phyloP scores from a whole-genome alignment of 2,329 filamentous ascomycete species.

The Phaeosphaeriaceae sp. region DNA sequence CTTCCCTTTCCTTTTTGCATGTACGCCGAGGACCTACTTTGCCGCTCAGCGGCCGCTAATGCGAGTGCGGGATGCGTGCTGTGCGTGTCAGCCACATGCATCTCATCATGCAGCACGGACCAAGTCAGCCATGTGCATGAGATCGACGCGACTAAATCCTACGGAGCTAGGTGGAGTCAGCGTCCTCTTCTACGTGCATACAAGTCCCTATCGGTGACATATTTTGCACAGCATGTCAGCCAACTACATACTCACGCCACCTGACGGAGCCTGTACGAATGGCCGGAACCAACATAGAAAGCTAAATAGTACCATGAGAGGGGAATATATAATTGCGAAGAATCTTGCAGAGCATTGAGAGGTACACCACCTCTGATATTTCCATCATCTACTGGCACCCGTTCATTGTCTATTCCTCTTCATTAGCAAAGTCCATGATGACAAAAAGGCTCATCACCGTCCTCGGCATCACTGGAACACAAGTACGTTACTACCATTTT shows the following conservation, averaged over 20 bases:
- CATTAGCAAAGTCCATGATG: background rate
- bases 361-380: background rate
- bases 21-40: background rate
- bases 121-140: background rate
- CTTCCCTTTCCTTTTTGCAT: background rate
- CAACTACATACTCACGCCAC: background rate
- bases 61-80: too few relatives aligned
- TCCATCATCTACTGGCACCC: background rate
- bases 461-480: conserved; percentile 24
- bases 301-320: background rate
- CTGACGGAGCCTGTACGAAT: background rate
- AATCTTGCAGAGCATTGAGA: background rate
- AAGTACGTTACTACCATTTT: conserved; percentile 11
- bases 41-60: too few relatives aligned
- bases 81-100: background rate
- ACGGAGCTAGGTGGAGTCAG: background rate
- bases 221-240: background rate
- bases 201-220: background rate
- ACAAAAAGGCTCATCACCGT: conserved; percentile 23
- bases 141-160: background rate
- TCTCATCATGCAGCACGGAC: background rate
- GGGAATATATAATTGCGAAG: background rate
- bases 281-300: background rate
- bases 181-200: background rate
- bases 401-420: too few relatives aligned